Base-by-base conservation (phyloP, 352 stramenopile species). In the Phytophthora niederhauseri region DNA sequence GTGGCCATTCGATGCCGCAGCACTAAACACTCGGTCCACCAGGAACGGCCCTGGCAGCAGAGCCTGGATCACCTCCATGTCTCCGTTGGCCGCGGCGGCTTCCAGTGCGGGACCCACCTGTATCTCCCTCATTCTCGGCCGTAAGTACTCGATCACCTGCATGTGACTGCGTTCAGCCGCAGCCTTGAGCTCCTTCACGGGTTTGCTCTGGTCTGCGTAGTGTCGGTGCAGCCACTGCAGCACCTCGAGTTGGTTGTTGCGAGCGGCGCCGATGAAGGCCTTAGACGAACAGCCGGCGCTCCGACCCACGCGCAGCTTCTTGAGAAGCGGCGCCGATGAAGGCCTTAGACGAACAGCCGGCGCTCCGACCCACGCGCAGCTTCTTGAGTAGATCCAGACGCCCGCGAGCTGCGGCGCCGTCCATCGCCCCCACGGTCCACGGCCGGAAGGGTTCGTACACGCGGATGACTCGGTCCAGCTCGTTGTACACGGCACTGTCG, bases 191-290 rank as follows among this genome's bases (percentile, higher is more conserved):
- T 22, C 41, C 41, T 49, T 20, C n/a, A 9, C 6, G n/a, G 41
- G 41, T 14, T 6, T 49, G 41, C 41, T 19, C 41, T 49, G 41
- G 12, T 49, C 11, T 22, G 6, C 20, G 15, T 56, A 56, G 12
- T 17, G 14, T 7, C n/a, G 19, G 22, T 56, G 20, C 3, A 56
- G 50, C 26, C 50, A 56, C 50, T 56, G 6, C 14, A 56, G 50
- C n/a, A 43, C 14, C 36, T 41, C 4, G 12, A 56, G 5, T 15
- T 43, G 26, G 15, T 31, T 31, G 50, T 38, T 56, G 15, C 22
- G n/a, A 20, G 50, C 50, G 24, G 50, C 50, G 11, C 50, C 50
- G 31, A 56, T 38, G 9, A 56, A 56, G 4, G 49, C 50, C 2
- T 24, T 15, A 26, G 22, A 15, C n/a, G 50, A 24, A 19, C 50